phyloP scores from a whole-genome alignment of 352 stramenopile genomes.

The Pythium chondricola region DNA sequence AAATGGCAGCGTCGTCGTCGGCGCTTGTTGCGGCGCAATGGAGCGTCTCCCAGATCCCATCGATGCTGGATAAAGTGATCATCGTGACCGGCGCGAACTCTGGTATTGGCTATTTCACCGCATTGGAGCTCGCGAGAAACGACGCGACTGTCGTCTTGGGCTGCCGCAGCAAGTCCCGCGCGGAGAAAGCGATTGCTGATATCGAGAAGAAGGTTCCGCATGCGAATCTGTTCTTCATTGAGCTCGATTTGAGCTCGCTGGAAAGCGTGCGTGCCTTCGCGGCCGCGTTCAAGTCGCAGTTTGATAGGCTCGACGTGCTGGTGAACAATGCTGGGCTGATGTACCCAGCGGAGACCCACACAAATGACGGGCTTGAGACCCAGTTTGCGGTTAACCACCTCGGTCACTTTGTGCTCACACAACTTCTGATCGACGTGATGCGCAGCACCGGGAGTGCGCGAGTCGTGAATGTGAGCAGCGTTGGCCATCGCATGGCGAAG shows the following conservation, averaged over 20 bases:
- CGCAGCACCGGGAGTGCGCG: constrained; percentile 17
- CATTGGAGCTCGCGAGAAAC: constrained; percentile 27
- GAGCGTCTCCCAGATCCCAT: constrained; percentile 13
- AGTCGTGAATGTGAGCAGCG: constrained; percentile 44
- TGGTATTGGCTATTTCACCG: constrained; percentile 53
- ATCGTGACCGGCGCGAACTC: constrained; percentile 67
- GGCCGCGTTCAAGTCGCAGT: constrained; percentile 21
- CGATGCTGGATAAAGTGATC: constrained; percentile 27
- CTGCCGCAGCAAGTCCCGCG: constrained; percentile 29
- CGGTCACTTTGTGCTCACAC: constrained; percentile 60
- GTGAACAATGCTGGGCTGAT: constrained; percentile 71
- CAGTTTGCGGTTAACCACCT: constrained; percentile 77
- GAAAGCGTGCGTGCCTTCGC: constrained; percentile 38
- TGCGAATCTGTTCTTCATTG: constrained; percentile 26
- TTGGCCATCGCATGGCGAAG: constrained; percentile 9
- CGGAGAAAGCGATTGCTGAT: constrained; percentile 2
- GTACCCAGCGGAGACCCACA: constrained; percentile 23
- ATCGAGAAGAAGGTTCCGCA: neutral
- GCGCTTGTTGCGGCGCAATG: constrained; percentile 3
- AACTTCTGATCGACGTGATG: constrained; percentile 35
- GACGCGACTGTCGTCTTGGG: constrained; percentile 50
- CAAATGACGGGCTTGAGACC: constrained; percentile 34
- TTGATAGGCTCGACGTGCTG: constrained; percentile 49
- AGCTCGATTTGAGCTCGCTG: constrained; percentile 35
- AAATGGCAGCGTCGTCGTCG: constrained; percentile 5